Percentiles rank a stretch among this genome's conserved stretches.
phyloP scores from a whole-genome alignment of 1,139 yeast genomes.

The Candida frijolesensis region DNA sequence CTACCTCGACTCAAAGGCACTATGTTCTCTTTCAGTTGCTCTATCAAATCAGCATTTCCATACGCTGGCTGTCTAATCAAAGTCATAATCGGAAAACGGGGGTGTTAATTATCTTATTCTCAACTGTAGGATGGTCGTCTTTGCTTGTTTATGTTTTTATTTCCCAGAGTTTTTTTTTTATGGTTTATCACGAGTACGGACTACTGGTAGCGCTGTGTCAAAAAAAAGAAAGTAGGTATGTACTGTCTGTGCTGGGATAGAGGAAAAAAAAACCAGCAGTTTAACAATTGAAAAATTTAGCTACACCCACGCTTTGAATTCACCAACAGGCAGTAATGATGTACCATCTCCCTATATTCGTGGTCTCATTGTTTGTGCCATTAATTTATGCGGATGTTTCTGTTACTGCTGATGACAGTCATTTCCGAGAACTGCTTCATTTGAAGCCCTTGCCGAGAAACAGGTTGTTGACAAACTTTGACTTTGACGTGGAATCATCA shows the following conservation, averaged over 20 bases:
- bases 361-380: constrained; percentile 7
- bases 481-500: constrained; percentile 61
- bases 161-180: neutral
- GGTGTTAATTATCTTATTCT: neutral
- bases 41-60: constrained; percentile 34
- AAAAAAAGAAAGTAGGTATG: neutral
- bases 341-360: constrained; percentile 15
- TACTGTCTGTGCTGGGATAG: neutral
- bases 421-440: constrained; percentile 58
- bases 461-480: constrained; percentile 65
- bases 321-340: neutral
- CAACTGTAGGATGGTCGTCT: too few species aligned
- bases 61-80: neutral
- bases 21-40: constrained; percentile 79
- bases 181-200: too few species aligned
- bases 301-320: neutral
- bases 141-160: neutral
- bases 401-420: neutral
- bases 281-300: neutral
- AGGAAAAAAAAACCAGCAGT: neutral
- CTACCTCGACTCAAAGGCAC: constrained; percentile 71
- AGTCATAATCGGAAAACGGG: neutral
- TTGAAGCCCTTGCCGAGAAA: constrained; percentile 74
- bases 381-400: neutral
- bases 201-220: too few species aligned